A percentile compares a stretch with the other conserved stretches of the same genome.
phyloP scores from a whole-genome alignment of 2,329 filamentous ascomycete species.

The Metarhizium anisopliae region DNA sequence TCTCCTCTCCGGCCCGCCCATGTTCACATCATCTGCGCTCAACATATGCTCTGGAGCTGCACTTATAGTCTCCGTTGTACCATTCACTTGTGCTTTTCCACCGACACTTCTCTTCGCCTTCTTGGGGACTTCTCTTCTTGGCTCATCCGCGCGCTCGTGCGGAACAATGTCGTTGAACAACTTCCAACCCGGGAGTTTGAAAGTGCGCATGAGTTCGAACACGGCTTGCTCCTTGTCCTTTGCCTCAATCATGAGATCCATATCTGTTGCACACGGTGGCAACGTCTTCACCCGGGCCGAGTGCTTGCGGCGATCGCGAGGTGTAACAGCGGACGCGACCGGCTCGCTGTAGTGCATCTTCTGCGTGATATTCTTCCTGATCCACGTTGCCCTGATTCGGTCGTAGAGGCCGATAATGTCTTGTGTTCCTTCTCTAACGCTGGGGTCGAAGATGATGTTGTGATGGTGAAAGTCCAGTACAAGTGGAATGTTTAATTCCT shows the following conservation, averaged over 20 bases:
- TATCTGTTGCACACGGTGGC: constrained; percentile 71
- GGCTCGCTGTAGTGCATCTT: constrained; percentile 98
- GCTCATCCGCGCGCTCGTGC: constrained; percentile 67
- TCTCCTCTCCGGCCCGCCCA: constrained; percentile 73
- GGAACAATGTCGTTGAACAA: constrained; percentile 70
- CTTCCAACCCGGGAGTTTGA: constrained; percentile 73
- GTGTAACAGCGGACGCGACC: constrained; percentile 54
- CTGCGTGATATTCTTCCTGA: constrained; percentile 71
- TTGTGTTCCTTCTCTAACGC: constrained; percentile 70
- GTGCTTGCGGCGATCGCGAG: constrained; percentile 74
- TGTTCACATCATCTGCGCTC: constrained; percentile 62
- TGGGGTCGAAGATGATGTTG: constrained; percentile 79
- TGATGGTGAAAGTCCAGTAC: constrained; percentile 94
- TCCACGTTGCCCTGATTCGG: constrained; percentile 77
- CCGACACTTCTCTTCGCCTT: constrained; percentile 31
- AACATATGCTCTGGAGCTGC: constrained; percentile 36
- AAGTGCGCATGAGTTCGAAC: constrained; percentile 85
- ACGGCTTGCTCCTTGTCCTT: constrained; percentile 98
- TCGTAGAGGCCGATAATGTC: constrained; percentile 70
- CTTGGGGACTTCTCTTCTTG: constrained; percentile 32
- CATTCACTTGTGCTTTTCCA: constrained; percentile 26
- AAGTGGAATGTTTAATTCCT: constrained; percentile 87
- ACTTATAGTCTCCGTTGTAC: constrained; percentile 27
- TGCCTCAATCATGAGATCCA: constrained; percentile 98
- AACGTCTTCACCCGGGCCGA: constrained; percentile 68